Conservation (phyloP, 257 asterid genomes). For the Nicotiana attenuata region DNA sequence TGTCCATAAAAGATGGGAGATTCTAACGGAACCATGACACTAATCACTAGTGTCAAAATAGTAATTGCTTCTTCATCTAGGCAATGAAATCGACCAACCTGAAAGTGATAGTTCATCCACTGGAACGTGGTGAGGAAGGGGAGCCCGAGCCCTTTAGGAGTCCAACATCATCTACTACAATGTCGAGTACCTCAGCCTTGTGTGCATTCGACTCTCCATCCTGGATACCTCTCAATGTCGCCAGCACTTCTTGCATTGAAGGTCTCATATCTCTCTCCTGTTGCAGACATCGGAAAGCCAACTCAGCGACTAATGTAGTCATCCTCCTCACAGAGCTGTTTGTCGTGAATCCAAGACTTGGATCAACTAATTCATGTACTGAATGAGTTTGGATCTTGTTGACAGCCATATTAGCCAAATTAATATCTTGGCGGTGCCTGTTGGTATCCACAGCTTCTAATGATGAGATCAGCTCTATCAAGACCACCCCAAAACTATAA, state of each 20-base stretch:
- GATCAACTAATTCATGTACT: conserved; percentile 64
- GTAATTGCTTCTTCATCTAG: background rate
- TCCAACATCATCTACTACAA: conserved; percentile 43
- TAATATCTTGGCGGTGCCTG: conserved; percentile 69
- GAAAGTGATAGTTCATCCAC: conserved; percentile 26
- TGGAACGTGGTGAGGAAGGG: conserved; percentile 47
- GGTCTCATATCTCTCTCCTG: conserved; percentile 80
- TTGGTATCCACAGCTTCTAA: conserved; percentile 72
- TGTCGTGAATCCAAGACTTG: conserved; percentile 48
- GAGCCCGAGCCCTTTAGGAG: conserved; percentile 31
- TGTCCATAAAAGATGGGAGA: background rate
- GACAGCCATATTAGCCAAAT: conserved; percentile 77
- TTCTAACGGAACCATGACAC: conserved; percentile 7
- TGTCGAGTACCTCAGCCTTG: conserved; percentile 51
- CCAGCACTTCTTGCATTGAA: conserved; percentile 68
- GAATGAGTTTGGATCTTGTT: conserved; percentile 60
- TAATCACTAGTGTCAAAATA: background rate
- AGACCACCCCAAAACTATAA: conserved; percentile 79
- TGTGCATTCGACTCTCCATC: conserved; percentile 45
- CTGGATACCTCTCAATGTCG: conserved; percentile 44
- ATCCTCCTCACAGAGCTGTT: conserved; percentile 46
- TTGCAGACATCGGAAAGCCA: conserved; percentile 85
- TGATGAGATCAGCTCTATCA: conserved; percentile 81
- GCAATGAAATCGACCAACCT: background rate
- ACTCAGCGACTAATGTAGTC: conserved; percentile 56